phyloP scores from a whole-genome alignment of 2,329 filamentous ascomycete genomes.

The Hymenoscyphus infarciens region DNA sequence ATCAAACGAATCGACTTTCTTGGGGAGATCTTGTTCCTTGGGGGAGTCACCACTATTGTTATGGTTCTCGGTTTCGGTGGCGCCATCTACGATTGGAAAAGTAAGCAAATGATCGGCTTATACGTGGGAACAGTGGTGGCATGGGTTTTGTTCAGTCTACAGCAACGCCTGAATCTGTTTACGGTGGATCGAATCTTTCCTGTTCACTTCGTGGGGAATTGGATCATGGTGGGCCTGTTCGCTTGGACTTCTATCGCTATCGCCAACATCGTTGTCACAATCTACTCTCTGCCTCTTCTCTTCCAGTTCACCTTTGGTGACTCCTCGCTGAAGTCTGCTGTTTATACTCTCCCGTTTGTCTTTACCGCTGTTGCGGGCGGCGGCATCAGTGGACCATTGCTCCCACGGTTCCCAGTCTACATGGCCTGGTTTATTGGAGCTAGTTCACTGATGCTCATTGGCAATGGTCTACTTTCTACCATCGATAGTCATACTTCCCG shows the following conservation, averaged over 20 bases:
- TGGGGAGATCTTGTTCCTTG: not conserved
- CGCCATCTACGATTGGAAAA: slow-evolving; percentile 32
- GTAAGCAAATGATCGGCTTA: slow-evolving; percentile 28
- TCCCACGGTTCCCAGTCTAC: slow-evolving; percentile 38
- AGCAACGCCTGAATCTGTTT: slow-evolving; percentile 29
- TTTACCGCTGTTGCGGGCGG: slow-evolving; percentile 35
- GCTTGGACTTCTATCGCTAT: slow-evolving; percentile 33
- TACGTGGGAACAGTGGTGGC: slow-evolving; percentile 44
- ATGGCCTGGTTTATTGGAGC: slow-evolving; percentile 38
- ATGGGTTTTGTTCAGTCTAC: slow-evolving; percentile 21
- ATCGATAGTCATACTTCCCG: slow-evolving; percentile 29
- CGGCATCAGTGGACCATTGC: slow-evolving; percentile 34
- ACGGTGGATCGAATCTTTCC: slow-evolving; percentile 28
- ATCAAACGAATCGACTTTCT: not conserved
- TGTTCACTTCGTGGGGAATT: not conserved
- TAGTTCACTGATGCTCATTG: slow-evolving; percentile 36
- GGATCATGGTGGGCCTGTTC: slow-evolving; percentile 34
- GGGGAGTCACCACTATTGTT: not conserved
- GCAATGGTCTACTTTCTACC: slow-evolving; percentile 30
- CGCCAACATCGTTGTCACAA: slow-evolving; percentile 25
- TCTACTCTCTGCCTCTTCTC: slow-evolving; percentile 45
- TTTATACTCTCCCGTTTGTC: slow-evolving; percentile 39
- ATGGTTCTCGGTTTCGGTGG: slow-evolving; percentile 37
- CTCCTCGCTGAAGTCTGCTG: slow-evolving; percentile 43
- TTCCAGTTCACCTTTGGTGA: slow-evolving; percentile 49